phyloP scores from a whole-genome alignment of 73 alveolate genomes.

The Tetrahymena elliotti region DNA sequence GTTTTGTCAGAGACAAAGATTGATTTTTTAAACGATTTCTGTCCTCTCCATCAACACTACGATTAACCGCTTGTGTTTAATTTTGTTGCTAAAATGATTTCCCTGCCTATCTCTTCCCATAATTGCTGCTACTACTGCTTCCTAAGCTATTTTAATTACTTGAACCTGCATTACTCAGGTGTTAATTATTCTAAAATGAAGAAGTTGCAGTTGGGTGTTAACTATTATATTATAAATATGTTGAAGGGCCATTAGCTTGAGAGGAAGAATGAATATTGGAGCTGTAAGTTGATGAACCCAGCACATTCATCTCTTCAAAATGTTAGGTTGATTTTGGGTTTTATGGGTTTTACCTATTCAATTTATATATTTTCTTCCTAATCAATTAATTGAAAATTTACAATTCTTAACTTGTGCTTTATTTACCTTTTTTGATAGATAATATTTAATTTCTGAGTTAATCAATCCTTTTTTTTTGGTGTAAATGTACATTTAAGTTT shows the following conservation, averaged over 20 bases:
- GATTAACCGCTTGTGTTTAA: background rate
- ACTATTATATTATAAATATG: background rate
- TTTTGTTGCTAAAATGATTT: background rate
- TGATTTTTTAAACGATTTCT: background rate
- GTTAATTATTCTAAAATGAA: background rate
- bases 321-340: background rate
- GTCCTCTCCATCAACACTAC: background rate
- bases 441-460: background rate
- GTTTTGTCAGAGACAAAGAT: background rate
- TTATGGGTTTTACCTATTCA: background rate
- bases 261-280: background rate
- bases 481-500: background rate
- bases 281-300: background rate
- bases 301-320: background rate
- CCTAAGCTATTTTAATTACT: background rate
- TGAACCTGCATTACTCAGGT: background rate
- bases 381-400: background rate
- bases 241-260: background rate
- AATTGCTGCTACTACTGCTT: background rate
- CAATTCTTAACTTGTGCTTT: background rate
- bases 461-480: background rate
- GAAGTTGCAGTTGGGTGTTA: background rate
- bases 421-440: background rate
- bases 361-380: background rate
- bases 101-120: background rate